Evolutionary conservation across 345 rosid species (phyloP), one percentile per base, ranked within the genome.

Genomic region (Cardamine occulta): DNA sequence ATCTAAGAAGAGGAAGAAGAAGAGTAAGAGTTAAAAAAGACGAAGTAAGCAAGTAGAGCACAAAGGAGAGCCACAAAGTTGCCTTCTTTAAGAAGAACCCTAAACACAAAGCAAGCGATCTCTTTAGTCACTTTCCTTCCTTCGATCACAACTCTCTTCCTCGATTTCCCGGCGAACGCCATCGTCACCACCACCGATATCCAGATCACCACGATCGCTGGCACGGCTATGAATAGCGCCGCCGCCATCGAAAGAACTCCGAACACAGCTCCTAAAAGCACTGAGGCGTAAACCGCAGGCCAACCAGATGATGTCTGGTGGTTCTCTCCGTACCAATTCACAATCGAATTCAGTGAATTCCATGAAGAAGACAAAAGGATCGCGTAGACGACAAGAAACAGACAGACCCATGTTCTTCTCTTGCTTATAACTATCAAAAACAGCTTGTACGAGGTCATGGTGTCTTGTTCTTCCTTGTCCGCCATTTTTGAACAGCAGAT

Each of bases 221-320:
- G 99, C 61, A 95, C 92, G 4, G 86, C 99, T 68, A 92, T 92
- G 8, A 89, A 92, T 13, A 95, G 87, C 37, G 99, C 97, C 15
- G 99, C 96, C 45, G 75, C 86, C 99, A 95, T 90, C 5, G 99
- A 89, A 0, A 92, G 68, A 15, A 88, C 34, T 26, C 97, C 99
- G 64, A 88, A 89, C 58, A 90, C 93, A 0, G 81, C 89, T 21
- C 97, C 97, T 1, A 95, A 82, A 63, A 95, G 90, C 70, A 88
- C 92, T 4, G 99, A 90, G 3, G 96, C 97, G 69, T 92, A 95
- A 64, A 92, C 52, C 44, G 97, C 97, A 28, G 97, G 97, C 96
- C 92, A 95, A 17, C 86, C 95, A 39, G 79, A 85, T 17, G 81
- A 66, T 0, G 68, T 53, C 21, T 19, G 65, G 24, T 73, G 81